These are phyloP conservation scores for Blumeria hordei DNA, from an alignment of 2,329 filamentous ascomycete species.

Conservation along the genomic window DNA sequence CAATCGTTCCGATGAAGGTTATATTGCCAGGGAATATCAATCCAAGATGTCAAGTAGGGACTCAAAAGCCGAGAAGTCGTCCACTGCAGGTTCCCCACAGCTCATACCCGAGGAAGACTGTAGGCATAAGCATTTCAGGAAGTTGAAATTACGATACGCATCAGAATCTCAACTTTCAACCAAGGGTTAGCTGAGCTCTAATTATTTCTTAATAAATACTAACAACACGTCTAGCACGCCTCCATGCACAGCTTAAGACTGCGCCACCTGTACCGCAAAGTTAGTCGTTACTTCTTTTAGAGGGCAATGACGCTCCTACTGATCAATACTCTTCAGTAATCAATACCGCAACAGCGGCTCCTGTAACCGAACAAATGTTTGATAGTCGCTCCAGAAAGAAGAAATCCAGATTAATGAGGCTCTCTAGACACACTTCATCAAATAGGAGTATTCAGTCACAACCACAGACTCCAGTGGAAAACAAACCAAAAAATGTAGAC, in stretches of 20 bases:
- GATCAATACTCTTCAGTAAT: constrained; percentile 22
- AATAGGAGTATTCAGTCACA: neutral
- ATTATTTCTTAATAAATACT: constrained; percentile 1
- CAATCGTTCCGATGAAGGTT: neutral
- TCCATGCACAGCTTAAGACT: constrained; percentile 31
- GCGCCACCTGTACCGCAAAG: constrained; percentile 31
- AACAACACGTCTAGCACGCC: constrained; percentile 26
- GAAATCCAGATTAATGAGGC: constrained; percentile 24
- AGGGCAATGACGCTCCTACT: neutral
- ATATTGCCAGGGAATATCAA: neutral
- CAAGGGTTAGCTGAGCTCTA: constrained; percentile 15
- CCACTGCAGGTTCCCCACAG: neutral
- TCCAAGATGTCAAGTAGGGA: neutral
- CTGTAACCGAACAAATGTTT: constrained; percentile 37
- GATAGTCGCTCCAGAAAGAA: constrained; percentile 26
- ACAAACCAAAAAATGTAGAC: too few species aligned
- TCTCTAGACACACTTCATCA: constrained; percentile 23
- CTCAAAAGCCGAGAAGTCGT: neutral
- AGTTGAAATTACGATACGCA: constrained; percentile 73
- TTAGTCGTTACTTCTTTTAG: constrained; percentile 17
- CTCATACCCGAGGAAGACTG: constrained; percentile 20
- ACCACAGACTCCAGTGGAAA: neutral
- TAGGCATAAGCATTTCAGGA: constrained; percentile 36
- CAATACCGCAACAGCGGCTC: constrained; percentile 76
- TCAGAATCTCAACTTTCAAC: constrained; percentile 75